Evolutionary conservation across 2,329 filamentous ascomycete genomes (phyloP).

Genomic region (Aspergillus calidoustus): DNA sequence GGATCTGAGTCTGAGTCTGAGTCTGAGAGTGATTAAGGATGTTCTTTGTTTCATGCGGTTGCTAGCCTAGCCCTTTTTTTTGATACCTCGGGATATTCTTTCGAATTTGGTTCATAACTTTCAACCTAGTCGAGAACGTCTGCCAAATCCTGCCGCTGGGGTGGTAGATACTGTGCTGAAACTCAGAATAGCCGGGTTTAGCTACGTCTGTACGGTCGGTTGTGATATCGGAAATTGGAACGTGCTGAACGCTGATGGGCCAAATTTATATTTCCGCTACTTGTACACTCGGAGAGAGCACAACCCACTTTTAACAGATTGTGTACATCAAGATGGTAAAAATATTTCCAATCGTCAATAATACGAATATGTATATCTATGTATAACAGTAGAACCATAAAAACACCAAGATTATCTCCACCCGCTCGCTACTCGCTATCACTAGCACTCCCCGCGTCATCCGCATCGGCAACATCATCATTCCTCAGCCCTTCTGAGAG

Average conservation of each 20-base stretch:
- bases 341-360: slow-evolving; percentile 21
- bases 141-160: too few species aligned
- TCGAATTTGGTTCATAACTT: background rate
- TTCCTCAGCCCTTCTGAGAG: slow-evolving; percentile 49
- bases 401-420: background rate
- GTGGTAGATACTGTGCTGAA: background rate
- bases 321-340: background rate
- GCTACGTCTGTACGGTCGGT: background rate
- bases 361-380: slow-evolving; percentile 25
- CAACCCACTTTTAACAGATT: background rate
- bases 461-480: slow-evolving; percentile 39
- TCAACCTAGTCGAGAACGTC: slow-evolving; percentile 12
- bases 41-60: background rate
- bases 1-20: slow-evolving; percentile 14
- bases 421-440: slow-evolving; percentile 42
- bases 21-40: slow-evolving; percentile 17
- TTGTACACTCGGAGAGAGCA: background rate
- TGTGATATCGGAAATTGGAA: too few species aligned
- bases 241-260: too few species aligned
- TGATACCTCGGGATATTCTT: background rate
- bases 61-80: background rate
- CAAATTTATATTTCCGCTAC: background rate
- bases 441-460: slow-evolving; percentile 45
- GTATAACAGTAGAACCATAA: slow-evolving; percentile 16
- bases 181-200: background rate